These are phyloP conservation scores for Phaeosphaeria sp. DNA, from an alignment of 2,329 filamentous ascomycete genomes.

Conservation along the genomic window DNA sequence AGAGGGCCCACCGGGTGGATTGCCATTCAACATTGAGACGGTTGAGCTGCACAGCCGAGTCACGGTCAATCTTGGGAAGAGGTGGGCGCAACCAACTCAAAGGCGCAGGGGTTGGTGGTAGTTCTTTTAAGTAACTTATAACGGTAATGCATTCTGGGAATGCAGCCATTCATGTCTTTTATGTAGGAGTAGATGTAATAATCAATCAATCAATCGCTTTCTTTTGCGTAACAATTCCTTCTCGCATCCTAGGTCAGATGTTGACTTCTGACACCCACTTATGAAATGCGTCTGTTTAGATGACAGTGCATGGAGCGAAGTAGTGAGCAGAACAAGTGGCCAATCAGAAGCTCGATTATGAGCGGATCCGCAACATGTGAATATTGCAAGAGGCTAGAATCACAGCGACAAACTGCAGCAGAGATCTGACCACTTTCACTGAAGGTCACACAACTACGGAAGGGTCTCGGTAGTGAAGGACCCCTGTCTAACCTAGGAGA, in stretches of 20 bases:
- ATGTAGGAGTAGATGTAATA: background rate
- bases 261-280: too few species aligned
- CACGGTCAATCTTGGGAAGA: slow-evolving; percentile 41
- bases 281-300: background rate
- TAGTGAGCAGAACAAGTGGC: background rate
- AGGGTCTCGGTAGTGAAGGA: background rate
- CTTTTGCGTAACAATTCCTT: background rate
- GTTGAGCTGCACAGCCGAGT: slow-evolving; percentile 43
- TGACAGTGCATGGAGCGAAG: background rate
- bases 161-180: background rate
- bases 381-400: background rate
- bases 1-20: slow-evolving; percentile 16
- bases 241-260: background rate
- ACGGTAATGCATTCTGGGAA: background rate
- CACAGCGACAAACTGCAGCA: background rate
- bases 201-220: background rate
- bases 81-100: slow-evolving; percentile 29
- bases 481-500: background rate
- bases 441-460: background rate
- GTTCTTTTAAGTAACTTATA: background rate
- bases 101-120: slow-evolving; percentile 18
- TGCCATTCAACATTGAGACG: slow-evolving; percentile 46
- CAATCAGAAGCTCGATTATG: too few species aligned
- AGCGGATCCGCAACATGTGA: background rate
- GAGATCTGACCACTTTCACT: too few species aligned